A percentile compares a stretch with the other conserved stretches of the same genome.
Evolutionary conservation across 1,284 basidiomycete genomes (phyloP).

Genomic region (Naganishia sp.): DNA sequence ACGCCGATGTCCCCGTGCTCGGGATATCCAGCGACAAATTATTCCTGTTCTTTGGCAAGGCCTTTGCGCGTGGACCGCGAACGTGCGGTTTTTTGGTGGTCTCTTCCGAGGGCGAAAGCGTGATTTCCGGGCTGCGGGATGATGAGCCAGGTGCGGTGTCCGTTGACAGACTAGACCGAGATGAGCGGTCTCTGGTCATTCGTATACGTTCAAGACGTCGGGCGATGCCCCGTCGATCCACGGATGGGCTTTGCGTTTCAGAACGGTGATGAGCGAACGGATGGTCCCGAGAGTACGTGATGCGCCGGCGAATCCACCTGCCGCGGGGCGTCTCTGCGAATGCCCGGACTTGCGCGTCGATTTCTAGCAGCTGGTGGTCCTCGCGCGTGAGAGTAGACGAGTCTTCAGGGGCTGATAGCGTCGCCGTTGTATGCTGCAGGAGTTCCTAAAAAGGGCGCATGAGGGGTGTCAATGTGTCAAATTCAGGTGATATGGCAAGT

Average conservation of each 20-base stretch:
- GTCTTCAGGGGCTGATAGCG: background rate
- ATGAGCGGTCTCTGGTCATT: no score
- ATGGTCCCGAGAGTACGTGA: constrained; percentile 1
- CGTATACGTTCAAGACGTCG: background rate
- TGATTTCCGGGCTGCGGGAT: constrained; percentile 11
- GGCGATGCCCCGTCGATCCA: background rate
- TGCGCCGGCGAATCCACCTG: constrained; percentile 4
- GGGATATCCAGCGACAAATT: background rate
- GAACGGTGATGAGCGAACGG: background rate
- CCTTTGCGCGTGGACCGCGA: constrained; percentile 10
- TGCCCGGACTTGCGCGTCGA: background rate
- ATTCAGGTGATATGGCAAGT: no score
- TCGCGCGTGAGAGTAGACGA: background rate
- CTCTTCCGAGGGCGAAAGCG: constrained; percentile 7
- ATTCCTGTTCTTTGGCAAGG: constrained; percentile 2
- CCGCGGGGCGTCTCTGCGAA: background rate
- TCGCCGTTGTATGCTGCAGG: constrained; percentile 4
- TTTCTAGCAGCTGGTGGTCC: background rate
- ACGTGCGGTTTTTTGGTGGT: background rate
- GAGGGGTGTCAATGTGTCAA: no score
- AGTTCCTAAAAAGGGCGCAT: background rate
- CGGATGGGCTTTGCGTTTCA: background rate
- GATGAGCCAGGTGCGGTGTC: background rate
- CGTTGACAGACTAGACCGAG: no score
- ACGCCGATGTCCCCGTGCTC: background rate